Percentiles rank a stretch among this genome's conserved stretches.
phyloP scores from a whole-genome alignment of 768 basidiomycete genomes.

The Strobilomyces echinocephalus region DNA sequence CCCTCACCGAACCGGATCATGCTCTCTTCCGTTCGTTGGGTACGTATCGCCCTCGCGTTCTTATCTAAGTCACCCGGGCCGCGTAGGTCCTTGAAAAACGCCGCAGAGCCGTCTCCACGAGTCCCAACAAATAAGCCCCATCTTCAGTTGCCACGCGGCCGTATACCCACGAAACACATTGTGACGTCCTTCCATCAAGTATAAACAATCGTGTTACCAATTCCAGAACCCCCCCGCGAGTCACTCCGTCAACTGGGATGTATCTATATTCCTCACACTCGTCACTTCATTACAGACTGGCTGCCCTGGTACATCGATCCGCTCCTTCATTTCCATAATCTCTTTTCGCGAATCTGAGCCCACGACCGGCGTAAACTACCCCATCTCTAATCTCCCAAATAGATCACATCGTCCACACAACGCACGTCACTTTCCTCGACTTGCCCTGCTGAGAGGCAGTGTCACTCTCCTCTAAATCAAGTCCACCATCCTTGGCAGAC shows the following conservation, averaged over 20 bases:
- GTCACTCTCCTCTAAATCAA: neutral
- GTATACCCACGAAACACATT: constrained; percentile 17
- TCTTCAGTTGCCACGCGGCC: constrained; percentile 12
- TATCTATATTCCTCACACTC: constrained; percentile 4
- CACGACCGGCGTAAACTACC: constrained; percentile 9
- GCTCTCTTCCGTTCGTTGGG: too few species aligned
- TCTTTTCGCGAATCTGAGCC: neutral
- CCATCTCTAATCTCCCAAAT: neutral
- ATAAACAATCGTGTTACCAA: neutral
- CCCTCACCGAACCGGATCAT: neutral
- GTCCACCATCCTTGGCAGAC: neutral
- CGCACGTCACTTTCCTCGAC: neutral
- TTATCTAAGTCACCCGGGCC: too few species aligned
- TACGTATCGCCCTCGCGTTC: too few species aligned
- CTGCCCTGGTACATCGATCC: neutral
- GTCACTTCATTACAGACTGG: neutral
- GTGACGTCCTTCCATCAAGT: constrained; percentile 6
- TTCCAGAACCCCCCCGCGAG: neutral
- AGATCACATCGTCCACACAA: constrained; percentile 4
- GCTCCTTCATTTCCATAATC: constrained; percentile 1
- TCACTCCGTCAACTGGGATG: too few species aligned
- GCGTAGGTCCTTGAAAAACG: constrained; percentile 19
- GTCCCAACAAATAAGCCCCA: constrained; percentile 10
- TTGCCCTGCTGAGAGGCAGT: neutral
- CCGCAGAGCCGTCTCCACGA: constrained; percentile 24